phyloP scores from a whole-genome alignment of 2,329 filamentous ascomycete species.

The Penicillium glabrum region DNA sequence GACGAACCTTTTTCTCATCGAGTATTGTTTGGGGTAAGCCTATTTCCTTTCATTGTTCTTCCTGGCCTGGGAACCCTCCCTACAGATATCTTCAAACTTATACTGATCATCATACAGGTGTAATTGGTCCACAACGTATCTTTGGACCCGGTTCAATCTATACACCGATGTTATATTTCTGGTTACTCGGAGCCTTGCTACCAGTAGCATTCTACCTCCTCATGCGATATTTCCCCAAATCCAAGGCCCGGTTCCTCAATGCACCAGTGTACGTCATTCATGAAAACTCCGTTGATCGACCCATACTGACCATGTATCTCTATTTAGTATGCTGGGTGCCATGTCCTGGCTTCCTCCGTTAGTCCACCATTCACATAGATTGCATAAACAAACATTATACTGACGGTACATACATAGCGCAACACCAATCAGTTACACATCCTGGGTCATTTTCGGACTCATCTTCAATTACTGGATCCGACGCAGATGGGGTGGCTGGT shows the following conservation, averaged over 20 bases:
- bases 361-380: slow-evolving; percentile 39
- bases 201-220: slow-evolving; percentile 59
- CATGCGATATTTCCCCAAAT: slow-evolving; percentile 60
- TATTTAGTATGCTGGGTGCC: slow-evolving; percentile 26
- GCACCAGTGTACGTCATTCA: slow-evolving; percentile 46
- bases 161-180: slow-evolving; percentile 64
- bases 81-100: not conserved
- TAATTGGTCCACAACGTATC: slow-evolving; percentile 66
- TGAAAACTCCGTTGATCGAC: not conserved
- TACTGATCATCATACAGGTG: slow-evolving; percentile 51
- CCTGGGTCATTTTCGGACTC: slow-evolving; percentile 60
- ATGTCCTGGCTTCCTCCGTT: slow-evolving; percentile 42
- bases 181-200: slow-evolving; percentile 61
- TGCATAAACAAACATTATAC: not conserved
- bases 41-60: not conserved
- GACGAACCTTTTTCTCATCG: slow-evolving; percentile 62
- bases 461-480: slow-evolving; percentile 41
- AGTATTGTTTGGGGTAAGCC: slow-evolving; percentile 65
- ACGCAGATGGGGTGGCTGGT: slow-evolving; percentile 35
- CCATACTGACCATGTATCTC: not conserved
- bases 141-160: slow-evolving; percentile 64
- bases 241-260: slow-evolving; percentile 62
- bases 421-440: slow-evolving; percentile 65
- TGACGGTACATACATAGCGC: slow-evolving; percentile 38
- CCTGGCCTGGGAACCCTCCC: too few relatives aligned